Evolutionary conservation across 768 basidiomycete genomes (phyloP).

Genomic region (Boletales sp.): DNA sequence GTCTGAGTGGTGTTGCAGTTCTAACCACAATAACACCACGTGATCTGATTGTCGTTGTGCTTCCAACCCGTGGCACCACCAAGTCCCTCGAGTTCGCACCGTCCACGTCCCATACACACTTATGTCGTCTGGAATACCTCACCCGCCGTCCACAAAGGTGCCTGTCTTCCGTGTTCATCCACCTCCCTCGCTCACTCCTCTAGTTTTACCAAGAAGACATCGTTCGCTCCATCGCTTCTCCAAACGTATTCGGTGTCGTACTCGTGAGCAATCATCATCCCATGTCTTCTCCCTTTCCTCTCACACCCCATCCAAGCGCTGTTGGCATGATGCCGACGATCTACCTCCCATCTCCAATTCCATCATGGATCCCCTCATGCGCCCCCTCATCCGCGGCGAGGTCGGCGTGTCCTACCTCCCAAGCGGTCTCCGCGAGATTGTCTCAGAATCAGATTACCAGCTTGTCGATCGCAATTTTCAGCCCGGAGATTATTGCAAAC

Average conservation of each 20-base stretch:
- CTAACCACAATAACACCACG: constrained; percentile 8
- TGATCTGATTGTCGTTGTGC: constrained; percentile 11
- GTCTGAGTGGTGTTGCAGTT: background rate
- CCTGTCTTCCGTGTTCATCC: background rate
- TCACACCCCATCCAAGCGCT: constrained; percentile 51
- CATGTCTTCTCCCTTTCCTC: constrained; percentile 1
- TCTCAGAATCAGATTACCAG: constrained; percentile 61
- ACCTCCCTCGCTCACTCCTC: background rate
- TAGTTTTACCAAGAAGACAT: constrained; percentile 71
- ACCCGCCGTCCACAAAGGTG: constrained; percentile 34
- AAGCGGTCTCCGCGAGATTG: constrained; percentile 58
- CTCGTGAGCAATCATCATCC: constrained; percentile 43
- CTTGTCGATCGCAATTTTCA: constrained; percentile 77
- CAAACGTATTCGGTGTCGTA: constrained; percentile 55
- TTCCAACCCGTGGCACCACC: background rate
- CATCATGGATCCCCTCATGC: constrained; percentile 65
- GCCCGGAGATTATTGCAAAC: constrained; percentile 80
- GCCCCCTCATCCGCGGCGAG: constrained; percentile 73
- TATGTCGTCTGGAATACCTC: constrained; percentile 23
- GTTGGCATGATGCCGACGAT: constrained; percentile 88
- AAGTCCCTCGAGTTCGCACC: background rate
- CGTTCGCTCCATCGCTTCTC: constrained; percentile 44
- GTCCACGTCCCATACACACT: constrained; percentile 16
- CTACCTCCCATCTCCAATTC: constrained; percentile 40
- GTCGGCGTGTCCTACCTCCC: constrained; percentile 74